phyloP scores from a whole-genome alignment of 2,329 filamentous ascomycete genomes.

The Fusarium pininemorale region DNA sequence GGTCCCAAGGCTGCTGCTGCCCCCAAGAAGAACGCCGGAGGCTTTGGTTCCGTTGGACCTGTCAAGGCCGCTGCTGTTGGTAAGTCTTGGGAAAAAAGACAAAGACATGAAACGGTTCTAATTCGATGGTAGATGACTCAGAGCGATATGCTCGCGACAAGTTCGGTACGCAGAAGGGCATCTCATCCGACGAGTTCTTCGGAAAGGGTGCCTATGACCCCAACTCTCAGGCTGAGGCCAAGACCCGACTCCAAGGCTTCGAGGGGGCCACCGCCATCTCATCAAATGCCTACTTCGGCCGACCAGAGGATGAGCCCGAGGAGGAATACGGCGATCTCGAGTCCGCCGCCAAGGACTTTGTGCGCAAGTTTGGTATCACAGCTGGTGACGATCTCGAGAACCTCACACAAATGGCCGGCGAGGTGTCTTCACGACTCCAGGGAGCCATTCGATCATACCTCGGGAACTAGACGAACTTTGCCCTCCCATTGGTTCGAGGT shows the following conservation, averaged over 20 bases:
- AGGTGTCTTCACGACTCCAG: conserved; percentile 85
- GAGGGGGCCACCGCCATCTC: conserved; percentile 93
- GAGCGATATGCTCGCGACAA: conserved; percentile 86
- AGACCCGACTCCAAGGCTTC: conserved; percentile 86
- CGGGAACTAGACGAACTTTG: conserved; percentile 57
- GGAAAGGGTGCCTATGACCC: conserved; percentile 89
- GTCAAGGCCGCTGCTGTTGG: conserved; percentile 76
- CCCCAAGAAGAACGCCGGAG: conserved; percentile 76
- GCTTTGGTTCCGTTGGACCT: conserved; percentile 86
- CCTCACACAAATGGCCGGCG: conserved; percentile 81
- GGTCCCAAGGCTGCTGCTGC: conserved; percentile 66
- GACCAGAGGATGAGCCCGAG: conserved; percentile 81
- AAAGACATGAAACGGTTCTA: neutral
- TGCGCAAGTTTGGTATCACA: conserved; percentile 93
- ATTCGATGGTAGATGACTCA: conserved; percentile 67
- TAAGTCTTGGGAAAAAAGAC: conserved; percentile 50
- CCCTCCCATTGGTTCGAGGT: neutral
- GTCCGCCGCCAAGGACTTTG: conserved; percentile 93
- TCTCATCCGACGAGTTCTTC: conserved; percentile 98
- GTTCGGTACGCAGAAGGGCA: conserved; percentile 93
- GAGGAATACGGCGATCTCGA: conserved; percentile 94
- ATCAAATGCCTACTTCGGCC: conserved; percentile 96
- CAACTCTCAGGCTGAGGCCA: conserved; percentile 82
- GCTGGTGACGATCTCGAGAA: conserved; percentile 97
- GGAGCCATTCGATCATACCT: conserved; percentile 74